phyloP scores from a whole-genome alignment of 768 basidiomycete genomes.

The Agaricus bisporus region DNA sequence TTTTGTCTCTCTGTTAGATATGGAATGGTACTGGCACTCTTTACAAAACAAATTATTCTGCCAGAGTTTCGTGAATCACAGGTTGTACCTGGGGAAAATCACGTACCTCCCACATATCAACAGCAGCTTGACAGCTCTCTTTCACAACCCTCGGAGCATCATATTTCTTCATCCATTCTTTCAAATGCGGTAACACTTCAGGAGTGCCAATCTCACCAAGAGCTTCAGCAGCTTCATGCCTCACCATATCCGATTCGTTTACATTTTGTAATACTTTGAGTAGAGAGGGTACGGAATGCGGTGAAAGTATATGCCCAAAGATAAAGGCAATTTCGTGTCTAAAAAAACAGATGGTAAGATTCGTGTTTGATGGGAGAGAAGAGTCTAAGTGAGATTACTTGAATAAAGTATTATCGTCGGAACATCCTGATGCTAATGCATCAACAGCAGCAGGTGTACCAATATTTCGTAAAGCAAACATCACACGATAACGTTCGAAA shows the following conservation, averaged over 20 bases:
- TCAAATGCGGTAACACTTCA: conserved; percentile 81
- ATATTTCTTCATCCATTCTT: conserved; percentile 73
- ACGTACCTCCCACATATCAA: conserved; percentile 95
- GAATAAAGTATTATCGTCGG: conserved; percentile 87
- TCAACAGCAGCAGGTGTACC: conserved; percentile 82
- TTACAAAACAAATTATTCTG: no score
- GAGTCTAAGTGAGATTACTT: conserved; percentile 53
- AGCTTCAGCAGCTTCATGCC: conserved; percentile 98
- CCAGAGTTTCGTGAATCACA: no score
- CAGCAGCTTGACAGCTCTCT: conserved; percentile 93
- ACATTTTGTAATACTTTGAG: conserved; percentile 67
- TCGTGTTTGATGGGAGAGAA: not conserved
- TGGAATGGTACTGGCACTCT: no score
- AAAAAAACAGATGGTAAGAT: not conserved
- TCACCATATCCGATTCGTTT: conserved; percentile 90
- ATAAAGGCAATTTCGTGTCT: conserved; percentile 99
- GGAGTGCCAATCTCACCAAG: conserved; percentile 95
- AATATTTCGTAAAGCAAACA: conserved; percentile 97
- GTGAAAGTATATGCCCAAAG: conserved; percentile 90
- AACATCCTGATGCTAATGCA: conserved; percentile 87
- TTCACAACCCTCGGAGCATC: conserved; percentile 87
- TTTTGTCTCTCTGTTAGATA: no score
- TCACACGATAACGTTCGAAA: conserved; percentile 93
- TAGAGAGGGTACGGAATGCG: conserved; percentile 83
- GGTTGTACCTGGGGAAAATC: no score